Conservation (phyloP, 257 asterid species). For the Solanum infundibuliforme region DNA sequence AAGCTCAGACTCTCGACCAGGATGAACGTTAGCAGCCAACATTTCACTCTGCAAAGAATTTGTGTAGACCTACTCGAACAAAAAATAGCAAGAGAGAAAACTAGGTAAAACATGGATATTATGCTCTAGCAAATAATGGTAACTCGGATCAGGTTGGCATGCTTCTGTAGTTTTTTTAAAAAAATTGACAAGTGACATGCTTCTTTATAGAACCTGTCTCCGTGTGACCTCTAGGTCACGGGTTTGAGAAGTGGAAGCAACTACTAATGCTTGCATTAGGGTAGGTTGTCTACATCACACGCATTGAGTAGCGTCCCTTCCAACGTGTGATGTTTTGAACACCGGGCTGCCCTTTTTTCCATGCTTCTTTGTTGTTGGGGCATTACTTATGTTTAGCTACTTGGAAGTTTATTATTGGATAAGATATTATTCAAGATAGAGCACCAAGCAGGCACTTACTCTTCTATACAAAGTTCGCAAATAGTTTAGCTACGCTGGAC, state of each 20-base stretch:
- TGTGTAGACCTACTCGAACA: slow-evolving; percentile 36
- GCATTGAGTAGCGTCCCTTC: background rate
- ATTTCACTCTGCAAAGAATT: slow-evolving; percentile 45
- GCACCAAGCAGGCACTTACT: background rate
- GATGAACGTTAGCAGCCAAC: slow-evolving; percentile 47
- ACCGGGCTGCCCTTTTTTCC: background rate
- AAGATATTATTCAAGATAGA: background rate
- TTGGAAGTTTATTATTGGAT: background rate
- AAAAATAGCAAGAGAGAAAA: background rate
- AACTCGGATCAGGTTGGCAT: background rate
- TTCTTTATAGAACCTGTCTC: background rate
- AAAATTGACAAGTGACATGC: background rate
- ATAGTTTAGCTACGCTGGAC: background rate
- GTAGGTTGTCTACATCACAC: background rate
- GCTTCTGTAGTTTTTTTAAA: background rate
- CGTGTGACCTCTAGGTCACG: background rate
- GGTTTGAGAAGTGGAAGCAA: background rate
- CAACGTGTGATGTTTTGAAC: background rate
- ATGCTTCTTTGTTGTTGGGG: background rate
- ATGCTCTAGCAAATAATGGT: background rate
- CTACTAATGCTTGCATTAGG: background rate
- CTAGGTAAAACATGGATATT: background rate
- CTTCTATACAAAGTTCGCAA: background rate
- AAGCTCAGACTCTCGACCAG: slow-evolving; percentile 63
- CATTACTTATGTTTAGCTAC: background rate